These are phyloP conservation scores for Verticillium nonalfalfae DNA, from an alignment of 2,329 filamentous ascomycete genomes.

Conservation along the genomic window DNA sequence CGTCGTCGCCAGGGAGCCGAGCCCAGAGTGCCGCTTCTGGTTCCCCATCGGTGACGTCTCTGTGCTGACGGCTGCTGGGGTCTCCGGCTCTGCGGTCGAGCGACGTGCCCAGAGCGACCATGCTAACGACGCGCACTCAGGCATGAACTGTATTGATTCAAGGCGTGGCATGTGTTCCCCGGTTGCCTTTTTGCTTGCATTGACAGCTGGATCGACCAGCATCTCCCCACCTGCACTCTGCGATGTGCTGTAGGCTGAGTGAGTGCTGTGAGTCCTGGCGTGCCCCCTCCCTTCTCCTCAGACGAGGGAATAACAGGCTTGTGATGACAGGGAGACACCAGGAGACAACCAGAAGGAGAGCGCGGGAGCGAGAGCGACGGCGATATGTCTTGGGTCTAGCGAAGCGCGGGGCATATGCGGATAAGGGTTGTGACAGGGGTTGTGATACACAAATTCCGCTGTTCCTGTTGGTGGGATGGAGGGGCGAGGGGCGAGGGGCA, in stretches of 20 bases:
- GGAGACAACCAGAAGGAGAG: not conserved
- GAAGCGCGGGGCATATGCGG: conserved; percentile 10
- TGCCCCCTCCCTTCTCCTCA: not conserved
- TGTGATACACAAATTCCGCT: conserved; percentile 13
- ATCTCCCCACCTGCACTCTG: not conserved
- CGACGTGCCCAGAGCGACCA: not conserved
- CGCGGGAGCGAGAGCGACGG: not conserved
- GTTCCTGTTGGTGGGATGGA: not conserved
- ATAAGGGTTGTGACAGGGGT: conserved; percentile 15
- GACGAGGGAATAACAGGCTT: not conserved
- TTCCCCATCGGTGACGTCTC: not conserved
- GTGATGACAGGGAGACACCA: not conserved
- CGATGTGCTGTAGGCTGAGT: not conserved
- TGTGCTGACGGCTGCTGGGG: not conserved
- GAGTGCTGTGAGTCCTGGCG: not conserved
- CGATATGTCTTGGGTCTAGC: not conserved
- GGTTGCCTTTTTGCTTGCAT: not conserved
- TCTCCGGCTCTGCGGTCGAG: not conserved
- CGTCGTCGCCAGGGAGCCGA: not conserved
- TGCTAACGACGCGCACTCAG: not conserved
- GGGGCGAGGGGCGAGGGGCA: not conserved
- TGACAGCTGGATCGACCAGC: not conserved
- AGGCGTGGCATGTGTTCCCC: not conserved
- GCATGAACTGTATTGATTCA: not conserved
- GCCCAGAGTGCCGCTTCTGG: not conserved